Conservation (phyloP, 2,329 filamentous ascomycete species). For the Clarireedia monteithiana region DNA sequence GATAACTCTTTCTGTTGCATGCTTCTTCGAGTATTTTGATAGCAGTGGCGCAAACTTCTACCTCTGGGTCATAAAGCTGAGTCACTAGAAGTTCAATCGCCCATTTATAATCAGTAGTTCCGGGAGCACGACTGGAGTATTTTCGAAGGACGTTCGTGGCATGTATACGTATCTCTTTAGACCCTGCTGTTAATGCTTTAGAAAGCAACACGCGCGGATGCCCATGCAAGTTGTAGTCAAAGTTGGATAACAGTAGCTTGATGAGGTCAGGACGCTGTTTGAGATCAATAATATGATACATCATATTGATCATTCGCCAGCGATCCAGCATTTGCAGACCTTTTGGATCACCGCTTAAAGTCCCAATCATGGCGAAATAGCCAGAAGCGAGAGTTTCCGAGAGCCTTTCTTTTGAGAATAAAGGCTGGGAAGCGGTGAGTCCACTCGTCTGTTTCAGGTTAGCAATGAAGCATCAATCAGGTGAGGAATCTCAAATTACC, state of each 20-base stretch:
- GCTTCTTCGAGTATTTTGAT: slow-evolving; percentile 97
- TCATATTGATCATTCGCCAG: slow-evolving; percentile 99
- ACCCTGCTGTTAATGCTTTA: slow-evolving; percentile 85
- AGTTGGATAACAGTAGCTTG: slow-evolving; percentile 77
- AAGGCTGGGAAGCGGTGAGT: slow-evolving; percentile 71
- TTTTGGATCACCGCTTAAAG: slow-evolving; percentile 72
- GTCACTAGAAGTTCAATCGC: slow-evolving; percentile 96
- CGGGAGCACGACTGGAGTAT: slow-evolving; percentile 59
- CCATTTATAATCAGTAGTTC: slow-evolving; percentile 74
- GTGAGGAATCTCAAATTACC: slow-evolving; percentile 38
- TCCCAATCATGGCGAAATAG: slow-evolving; percentile 89
- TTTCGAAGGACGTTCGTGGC: slow-evolving; percentile 81
- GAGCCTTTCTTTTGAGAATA: slow-evolving; percentile 82
- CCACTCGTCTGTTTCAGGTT: slow-evolving; percentile 49
- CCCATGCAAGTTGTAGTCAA: slow-evolving; percentile 83
- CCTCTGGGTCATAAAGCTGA: slow-evolving; percentile 92
- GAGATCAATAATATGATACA: slow-evolving; percentile 94
- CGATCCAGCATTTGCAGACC: slow-evolving; percentile 86
- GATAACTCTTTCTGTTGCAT: slow-evolving; percentile 81
- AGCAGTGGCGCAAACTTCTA: slow-evolving; percentile 91
- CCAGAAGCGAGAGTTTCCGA: slow-evolving; percentile 82
- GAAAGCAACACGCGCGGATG: slow-evolving; percentile 89
- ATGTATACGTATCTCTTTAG: slow-evolving; percentile 85
- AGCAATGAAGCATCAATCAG: slow-evolving; percentile 6
- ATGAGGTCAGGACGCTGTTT: slow-evolving; percentile 88